Evolutionary conservation across 176 grass and related monocot genomes (phyloP), one percentile per base, ranked within the genome.

Genomic region (Hsuehochloa calcarea): DNA sequence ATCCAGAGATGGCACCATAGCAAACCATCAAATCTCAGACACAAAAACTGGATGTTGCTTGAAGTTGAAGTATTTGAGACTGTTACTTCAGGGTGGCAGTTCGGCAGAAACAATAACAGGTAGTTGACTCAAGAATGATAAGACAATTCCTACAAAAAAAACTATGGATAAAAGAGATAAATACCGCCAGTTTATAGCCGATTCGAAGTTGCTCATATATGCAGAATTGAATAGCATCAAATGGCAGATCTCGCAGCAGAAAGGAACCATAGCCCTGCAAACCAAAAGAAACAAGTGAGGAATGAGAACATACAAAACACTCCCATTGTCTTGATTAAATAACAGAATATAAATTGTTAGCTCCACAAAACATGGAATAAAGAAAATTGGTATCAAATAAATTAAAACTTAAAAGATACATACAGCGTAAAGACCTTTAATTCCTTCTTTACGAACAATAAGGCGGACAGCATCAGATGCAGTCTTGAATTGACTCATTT

Each of bases 221-320:
- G 64, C 96, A 98, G 51, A 98, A 98, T 11, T 98, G 96, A 58
- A 98, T 92, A 20, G 96, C 96, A 60, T 98, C 96, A 35, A 98
- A 96, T 62, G 91, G 91, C 16, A 96, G 72, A 83, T 96, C 93
- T 82, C 93, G 89, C 62, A 96, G 59, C 13, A 96, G 88, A 89
- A 96, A 96, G 19, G 91, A 96, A 76, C 84, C 71, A 76, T 93
- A 96, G 22, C 93, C 93, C 93, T 96, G 23, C 52, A 85, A 90
- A 68, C 31, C 29, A 19, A 76, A 83, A 25, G 6, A 74, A 35
- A 80, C 15, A 49, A 51, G 31, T 51, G 22, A 52, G 22, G 6
- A 85, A 76, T 29, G 26, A 40, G 41, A 62, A 38, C 20, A 37
- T 49, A 16, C 11, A 62, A 3, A 56, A 15, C 4, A 62, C 35